Base-by-base conservation (phyloP, 1,284 basidiomycete genomes). In the Polyporus tsugae region DNA sequence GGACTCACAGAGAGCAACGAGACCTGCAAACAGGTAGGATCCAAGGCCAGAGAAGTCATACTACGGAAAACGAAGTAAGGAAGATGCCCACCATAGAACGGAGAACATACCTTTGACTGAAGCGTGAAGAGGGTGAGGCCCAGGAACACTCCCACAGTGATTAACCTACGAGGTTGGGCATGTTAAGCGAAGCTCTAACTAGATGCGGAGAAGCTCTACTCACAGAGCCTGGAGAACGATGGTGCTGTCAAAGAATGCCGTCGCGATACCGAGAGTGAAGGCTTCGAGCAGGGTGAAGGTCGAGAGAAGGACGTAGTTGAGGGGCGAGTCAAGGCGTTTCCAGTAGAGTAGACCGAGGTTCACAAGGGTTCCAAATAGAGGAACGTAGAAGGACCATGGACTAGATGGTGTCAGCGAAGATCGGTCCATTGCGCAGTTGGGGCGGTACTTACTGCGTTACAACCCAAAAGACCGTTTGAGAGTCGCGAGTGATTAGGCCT, bases 31-130 rank as follows among this genome's bases (percentile, higher is more conserved):
- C 25, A 97, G 82, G 88, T 91, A 96, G 1, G 94, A 91, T 0
- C 90, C 94, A 83, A 96, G 87, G 62, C 92, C 91, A 44, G 89
- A 89, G 80, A 97, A 96, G 80, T 97, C 94, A 81, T 94, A 95
- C 90, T 95, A 78, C 15, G 62, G 41, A 74, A 6, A 25, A 22
- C 46, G 49, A n/a, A 25, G 65, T 75, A 49, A 67, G 38, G 13
- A 17, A 36, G 19, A 39, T 60, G 29, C 22, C 33, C 38, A 22
- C 22, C 41, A 38, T 41, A 38, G 13, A 15, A 13, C 22, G n/a
- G 15, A 29, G 15, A 38, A 62, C 80, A 33, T 71, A 90, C 91
- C 83, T 94, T 94, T 64, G 91, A 92, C 78, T 95, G 93, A 74
- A 93, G 83, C 0, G 95, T 97, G 82, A 95, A 97, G 63, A 96